These are phyloP conservation scores for Hypoxylon sp. DNA, from an alignment of 2,329 filamentous ascomycete species.

Conservation along the genomic window DNA sequence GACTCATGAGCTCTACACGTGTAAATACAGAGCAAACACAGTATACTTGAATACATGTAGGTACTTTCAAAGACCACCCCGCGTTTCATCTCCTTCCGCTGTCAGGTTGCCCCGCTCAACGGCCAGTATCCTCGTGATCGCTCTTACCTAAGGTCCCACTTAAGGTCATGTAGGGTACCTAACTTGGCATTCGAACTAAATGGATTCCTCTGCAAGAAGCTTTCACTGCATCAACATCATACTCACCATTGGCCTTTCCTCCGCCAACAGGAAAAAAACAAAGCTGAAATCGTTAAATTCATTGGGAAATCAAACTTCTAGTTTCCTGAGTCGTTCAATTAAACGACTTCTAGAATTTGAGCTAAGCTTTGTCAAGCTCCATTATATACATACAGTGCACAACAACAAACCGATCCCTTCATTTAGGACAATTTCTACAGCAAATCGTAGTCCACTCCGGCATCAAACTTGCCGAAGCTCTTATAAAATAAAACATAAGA, in stretches of 20 bases:
- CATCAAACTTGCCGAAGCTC: not conserved
- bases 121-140: conserved; percentile 41
- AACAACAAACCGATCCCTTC: conserved; percentile 11
- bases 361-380: conserved; percentile 9
- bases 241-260: conserved; percentile 19
- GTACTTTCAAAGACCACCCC: conserved; percentile 31
- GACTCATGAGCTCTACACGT: too few species aligned
- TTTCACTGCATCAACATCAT: conserved; percentile 18
- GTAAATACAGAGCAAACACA: not conserved
- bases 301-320: not conserved
- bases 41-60: not conserved
- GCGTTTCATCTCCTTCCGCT: conserved; percentile 39
- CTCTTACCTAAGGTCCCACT: conserved; percentile 33
- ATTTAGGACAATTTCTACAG: conserved; percentile 5
- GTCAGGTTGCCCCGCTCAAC: conserved; percentile 44
- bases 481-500: conserved; percentile 23
- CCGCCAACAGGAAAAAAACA: not conserved
- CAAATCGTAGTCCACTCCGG: conserved; percentile 18
- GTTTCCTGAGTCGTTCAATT: conserved; percentile 10
- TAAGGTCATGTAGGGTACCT: conserved; percentile 24
- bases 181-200: conserved; percentile 22
- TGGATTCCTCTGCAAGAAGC: conserved; percentile 20
- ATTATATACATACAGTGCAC: conserved; percentile 25
- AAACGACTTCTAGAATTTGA: not conserved
- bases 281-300: not conserved